These are phyloP conservation scores for Cyberlindnera xylosilytica DNA, from an alignment of 805 yeast species.

Conservation along the genomic window DNA sequence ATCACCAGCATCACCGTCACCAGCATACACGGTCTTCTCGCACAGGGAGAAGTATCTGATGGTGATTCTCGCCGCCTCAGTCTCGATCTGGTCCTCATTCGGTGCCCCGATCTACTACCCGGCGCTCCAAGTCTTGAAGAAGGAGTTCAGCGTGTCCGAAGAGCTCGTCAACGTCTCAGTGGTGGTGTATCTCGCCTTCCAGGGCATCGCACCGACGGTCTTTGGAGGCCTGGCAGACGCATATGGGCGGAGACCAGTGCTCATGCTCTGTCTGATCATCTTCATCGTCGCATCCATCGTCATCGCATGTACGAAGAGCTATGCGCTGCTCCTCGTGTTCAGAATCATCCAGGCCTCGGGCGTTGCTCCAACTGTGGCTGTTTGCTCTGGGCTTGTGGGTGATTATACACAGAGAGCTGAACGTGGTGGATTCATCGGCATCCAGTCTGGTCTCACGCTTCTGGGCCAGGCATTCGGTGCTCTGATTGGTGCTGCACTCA, in stretches of 20 bases:
- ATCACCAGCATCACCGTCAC: not conserved
- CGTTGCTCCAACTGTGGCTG: slow-evolving; percentile 71
- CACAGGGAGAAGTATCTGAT: slow-evolving; percentile 39
- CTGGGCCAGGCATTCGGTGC: slow-evolving; percentile 81
- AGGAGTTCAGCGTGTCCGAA: slow-evolving; percentile 50
- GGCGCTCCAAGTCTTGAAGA: slow-evolving; percentile 58
- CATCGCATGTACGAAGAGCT: slow-evolving; percentile 54
- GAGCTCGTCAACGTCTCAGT: slow-evolving; percentile 67
- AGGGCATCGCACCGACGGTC: slow-evolving; percentile 73
- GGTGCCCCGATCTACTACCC: slow-evolving; percentile 82
- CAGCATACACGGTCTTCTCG: slow-evolving; percentile 41
- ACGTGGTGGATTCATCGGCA: slow-evolving; percentile 70
- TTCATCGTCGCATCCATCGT: slow-evolving; percentile 65
- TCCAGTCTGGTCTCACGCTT: slow-evolving; percentile 60
- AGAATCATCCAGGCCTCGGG: slow-evolving; percentile 78
- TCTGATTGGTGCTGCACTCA: slow-evolving; percentile 48
- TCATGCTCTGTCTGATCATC: slow-evolving; percentile 49
- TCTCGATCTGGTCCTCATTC: slow-evolving; percentile 66
- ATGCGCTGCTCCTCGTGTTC: slow-evolving; percentile 60
- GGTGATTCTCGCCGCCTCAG: slow-evolving; percentile 37
- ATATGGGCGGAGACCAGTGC: slow-evolving; percentile 68
- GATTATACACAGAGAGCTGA: slow-evolving; percentile 64
- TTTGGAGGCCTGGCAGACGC: slow-evolving; percentile 68
- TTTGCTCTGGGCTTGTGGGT: slow-evolving; percentile 68
- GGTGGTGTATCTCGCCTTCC: slow-evolving; percentile 71